Base-by-base conservation (phyloP, 225 moss, liverwort and hornwort genomes). In the Marchantia paleacea region DNA sequence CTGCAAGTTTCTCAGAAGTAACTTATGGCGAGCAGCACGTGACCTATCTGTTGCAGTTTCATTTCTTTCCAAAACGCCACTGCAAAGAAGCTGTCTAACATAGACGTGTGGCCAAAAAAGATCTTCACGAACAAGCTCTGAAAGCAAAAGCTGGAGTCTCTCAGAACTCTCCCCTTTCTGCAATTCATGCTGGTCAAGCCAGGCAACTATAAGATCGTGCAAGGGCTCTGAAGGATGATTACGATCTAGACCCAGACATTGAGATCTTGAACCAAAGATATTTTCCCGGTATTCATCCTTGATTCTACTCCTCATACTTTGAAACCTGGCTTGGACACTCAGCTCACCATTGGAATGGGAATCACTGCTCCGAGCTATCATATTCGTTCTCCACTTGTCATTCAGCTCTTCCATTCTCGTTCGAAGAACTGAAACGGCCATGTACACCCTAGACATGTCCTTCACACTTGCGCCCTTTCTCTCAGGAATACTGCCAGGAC, bases 161-260 rank as follows among this genome's bases (percentile, higher is more conserved):
- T 95, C 94, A 29, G 91, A 92, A 73, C 83, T 82, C 74, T 91
- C 91, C 22, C 90, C 93, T 88, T 88, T 90, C 74, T 92, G 90
- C 76, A 90, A 87, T 54, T 99, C 94, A 84, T 95, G 99, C 83
- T 99, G 94, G 85, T 95, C 99, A 78, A 99, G 89, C 99, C 99
- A 99, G 65, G 99, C 92, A 82, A 91, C 95, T 78, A 99, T 89
- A 75, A 99, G 89, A 84, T 94, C 90, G 79, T 99, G 99, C 80
- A 91, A 76, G 84, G 81, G 82, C 79, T 84, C 82, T 31, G 79
- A 81, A 77, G 69, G 82, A 62, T 67, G 80, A 0, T 63, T 75
- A 71, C 72, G 39, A 29, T 65, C 69, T 28, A 78, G 55, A 26
- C 54, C 74, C 24, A 74, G 8, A 78, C 73, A 77, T 24, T 81